Evolutionary conservation across 2,329 filamentous ascomycete species (phyloP).

Genomic region (Paracorniculantispora psalliotae): DNA sequence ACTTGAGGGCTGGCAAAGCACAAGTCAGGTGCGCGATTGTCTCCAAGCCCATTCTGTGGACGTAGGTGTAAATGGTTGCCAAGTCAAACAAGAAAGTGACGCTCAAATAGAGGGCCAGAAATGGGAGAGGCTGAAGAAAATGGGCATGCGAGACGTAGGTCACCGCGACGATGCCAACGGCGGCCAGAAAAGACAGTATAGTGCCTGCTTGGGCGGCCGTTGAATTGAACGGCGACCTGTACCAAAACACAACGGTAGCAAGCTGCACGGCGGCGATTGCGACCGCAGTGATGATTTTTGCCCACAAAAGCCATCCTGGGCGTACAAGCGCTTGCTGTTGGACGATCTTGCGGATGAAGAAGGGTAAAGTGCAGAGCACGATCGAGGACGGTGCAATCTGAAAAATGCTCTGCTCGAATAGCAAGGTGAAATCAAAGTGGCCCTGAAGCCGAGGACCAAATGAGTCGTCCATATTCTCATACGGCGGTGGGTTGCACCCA

Average conservation of each 20-base stretch:
- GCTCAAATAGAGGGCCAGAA: slow-evolving; percentile 28
- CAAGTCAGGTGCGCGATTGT: slow-evolving; percentile 25
- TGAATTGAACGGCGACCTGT: slow-evolving; percentile 15
- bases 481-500: neutral
- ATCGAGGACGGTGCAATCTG: neutral
- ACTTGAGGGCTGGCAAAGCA: slow-evolving; percentile 23
- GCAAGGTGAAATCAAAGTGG: neutral
- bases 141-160: slow-evolving; percentile 30
- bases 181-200: slow-evolving; percentile 23
- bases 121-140: slow-evolving; percentile 26
- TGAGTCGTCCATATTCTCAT: neutral
- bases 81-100: slow-evolving; percentile 29
- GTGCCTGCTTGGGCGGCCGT: slow-evolving; percentile 26
- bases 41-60: slow-evolving; percentile 23
- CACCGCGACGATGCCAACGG: slow-evolving; percentile 22
- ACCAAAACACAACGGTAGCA: slow-evolving; percentile 24
- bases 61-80: slow-evolving; percentile 27
- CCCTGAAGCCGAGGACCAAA: neutral
- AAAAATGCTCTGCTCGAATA: neutral
- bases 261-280: slow-evolving; percentile 15
- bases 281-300: slow-evolving; percentile 15
- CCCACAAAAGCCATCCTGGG: slow-evolving; percentile 18
- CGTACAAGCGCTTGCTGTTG: neutral
- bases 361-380: neutral
- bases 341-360: slow-evolving; percentile 8